Conservation (phyloP, 768 basidiomycete species). For the Pleurotus salmoneostramineus region DNA sequence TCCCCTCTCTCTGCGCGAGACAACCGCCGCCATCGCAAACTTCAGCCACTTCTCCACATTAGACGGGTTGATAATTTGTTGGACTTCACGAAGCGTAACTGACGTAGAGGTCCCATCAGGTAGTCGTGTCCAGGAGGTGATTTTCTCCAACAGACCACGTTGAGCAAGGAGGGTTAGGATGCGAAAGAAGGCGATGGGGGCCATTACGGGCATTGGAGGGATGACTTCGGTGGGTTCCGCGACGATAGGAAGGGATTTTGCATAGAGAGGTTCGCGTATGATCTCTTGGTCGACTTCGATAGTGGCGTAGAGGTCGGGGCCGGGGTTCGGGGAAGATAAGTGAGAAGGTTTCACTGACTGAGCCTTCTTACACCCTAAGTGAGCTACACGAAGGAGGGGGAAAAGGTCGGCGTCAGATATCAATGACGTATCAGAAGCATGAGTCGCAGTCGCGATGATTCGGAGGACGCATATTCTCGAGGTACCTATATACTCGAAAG, state of each 20-base stretch:
- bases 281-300: neutral
- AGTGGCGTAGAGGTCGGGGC: neutral
- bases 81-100: constrained; percentile 16
- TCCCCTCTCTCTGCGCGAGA: constrained; percentile 16
- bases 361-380: constrained; percentile 15
- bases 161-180: constrained; percentile 24
- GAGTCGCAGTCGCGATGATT: constrained; percentile 19
- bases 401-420: constrained; percentile 19
- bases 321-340: too few relatives aligned
- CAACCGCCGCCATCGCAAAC: constrained; percentile 16
- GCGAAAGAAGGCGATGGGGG: constrained; percentile 22
- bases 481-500: constrained; percentile 12
- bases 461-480: constrained; percentile 22
- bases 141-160: constrained; percentile 18
- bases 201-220: constrained; percentile 6
- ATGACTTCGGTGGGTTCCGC: neutral
- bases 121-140: constrained; percentile 14
- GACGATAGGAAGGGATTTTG: neutral
- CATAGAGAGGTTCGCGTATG: neutral
- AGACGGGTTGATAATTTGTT: constrained; percentile 20
- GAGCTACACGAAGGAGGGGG: constrained; percentile 20
- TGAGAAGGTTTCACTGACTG: neutral
- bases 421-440: constrained; percentile 10
- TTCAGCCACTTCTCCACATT: constrained; percentile 18
- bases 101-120: constrained; percentile 17